Evolutionary conservation across 768 basidiomycete genomes (phyloP), one percentile per base, ranked within the genome.

Genomic region (Suillus paluster): DNA sequence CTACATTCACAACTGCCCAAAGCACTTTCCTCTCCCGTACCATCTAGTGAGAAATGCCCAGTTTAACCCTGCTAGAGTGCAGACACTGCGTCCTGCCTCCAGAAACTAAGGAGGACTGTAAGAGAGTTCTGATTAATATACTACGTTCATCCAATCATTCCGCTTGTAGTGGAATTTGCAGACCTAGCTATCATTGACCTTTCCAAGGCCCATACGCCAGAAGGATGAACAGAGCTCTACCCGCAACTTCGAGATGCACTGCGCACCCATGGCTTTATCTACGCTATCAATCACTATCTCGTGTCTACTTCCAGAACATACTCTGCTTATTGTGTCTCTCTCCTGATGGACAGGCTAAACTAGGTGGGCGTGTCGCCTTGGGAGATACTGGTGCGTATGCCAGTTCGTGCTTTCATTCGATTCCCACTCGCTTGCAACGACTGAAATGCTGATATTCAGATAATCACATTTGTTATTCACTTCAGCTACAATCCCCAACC

Each of bases 201-300:
- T 49, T 69, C 75, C 2, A 70, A 74, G 62, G 67, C 70, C 19
- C 58, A 63, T 12, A 77, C 73, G 0, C 70, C 73, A 1, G 73
- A 77, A 38, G 76, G 74, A 8, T 71, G 73, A 2, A 70, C 66
- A 2, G 73, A 65, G 36, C 72, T 78, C 19, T 74, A 69, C 7
- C 60, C 60, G 2, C 60, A 74, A 48, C 71, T 71, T 10, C 74
- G 73, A 23, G 73, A 76, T 54, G 77, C 76, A 6, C 71, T 77
- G 64, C 67, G 67, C 41, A 69, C 66, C 9, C 67, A 71, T 36
- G 77, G 77, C 4, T 84, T 84, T 60, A 81, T 84, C 70, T 84
- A 83, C 61, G 78, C 79, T 21, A 70, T 83, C 23, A 83, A 82
- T 45, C 82, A 84, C 61, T n/a, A n/a, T n/a, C n/a, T n/a, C n/a